A percentile compares a stretch with the other conserved stretches of the same genome.
phyloP scores from a whole-genome alignment of 768 basidiomycete species.

The Tremella yokohamensis region DNA sequence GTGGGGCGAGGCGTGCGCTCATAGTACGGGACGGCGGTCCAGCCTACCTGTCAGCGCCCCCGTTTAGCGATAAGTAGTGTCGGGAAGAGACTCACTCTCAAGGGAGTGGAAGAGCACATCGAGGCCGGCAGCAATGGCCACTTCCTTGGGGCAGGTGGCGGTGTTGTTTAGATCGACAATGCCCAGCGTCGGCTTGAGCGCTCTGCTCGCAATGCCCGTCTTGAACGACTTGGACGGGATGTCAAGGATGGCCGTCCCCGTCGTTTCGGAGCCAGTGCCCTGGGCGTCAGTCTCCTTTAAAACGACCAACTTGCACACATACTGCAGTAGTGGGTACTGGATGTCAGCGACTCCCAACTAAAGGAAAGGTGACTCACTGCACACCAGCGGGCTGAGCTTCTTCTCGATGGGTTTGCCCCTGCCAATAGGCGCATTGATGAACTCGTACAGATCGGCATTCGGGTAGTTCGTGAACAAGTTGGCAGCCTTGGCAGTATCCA shows the following conservation, averaged over 20 bases:
- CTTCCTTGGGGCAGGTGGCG: conserved; percentile 80
- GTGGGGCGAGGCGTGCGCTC: conserved; percentile 82
- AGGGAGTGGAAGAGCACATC: conserved; percentile 95
- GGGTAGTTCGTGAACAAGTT: conserved; percentile 83
- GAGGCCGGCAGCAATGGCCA: conserved; percentile 90
- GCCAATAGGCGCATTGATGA: conserved; percentile 93
- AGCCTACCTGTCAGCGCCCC: conserved; percentile 7
- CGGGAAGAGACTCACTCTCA: conserved; percentile 64
- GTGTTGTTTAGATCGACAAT: conserved; percentile 86
- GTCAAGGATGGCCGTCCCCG: conserved; percentile 81
- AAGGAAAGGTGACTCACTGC: conserved; percentile 54
- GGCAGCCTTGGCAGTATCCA: conserved; percentile 92
- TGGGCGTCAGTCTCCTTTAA: conserved; percentile 12
- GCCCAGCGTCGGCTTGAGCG: conserved; percentile 83
- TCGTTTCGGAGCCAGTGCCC: conserved; percentile 69
- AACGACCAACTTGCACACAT: conserved; percentile 5
- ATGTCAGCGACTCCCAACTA: neutral
- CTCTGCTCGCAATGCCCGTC: conserved; percentile 90
- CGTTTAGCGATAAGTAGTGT: neutral
- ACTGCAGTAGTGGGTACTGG: conserved; percentile 71
- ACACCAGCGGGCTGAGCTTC: conserved; percentile 75
- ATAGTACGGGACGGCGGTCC: conserved; percentile 58
- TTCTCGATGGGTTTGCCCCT: conserved; percentile 80
- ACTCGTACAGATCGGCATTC: conserved; percentile 88
- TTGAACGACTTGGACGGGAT: conserved; percentile 90